These are phyloP conservation scores for Neurospora intermedia DNA, from an alignment of 495 filamentous ascomycete species.

Conservation along the genomic window DNA sequence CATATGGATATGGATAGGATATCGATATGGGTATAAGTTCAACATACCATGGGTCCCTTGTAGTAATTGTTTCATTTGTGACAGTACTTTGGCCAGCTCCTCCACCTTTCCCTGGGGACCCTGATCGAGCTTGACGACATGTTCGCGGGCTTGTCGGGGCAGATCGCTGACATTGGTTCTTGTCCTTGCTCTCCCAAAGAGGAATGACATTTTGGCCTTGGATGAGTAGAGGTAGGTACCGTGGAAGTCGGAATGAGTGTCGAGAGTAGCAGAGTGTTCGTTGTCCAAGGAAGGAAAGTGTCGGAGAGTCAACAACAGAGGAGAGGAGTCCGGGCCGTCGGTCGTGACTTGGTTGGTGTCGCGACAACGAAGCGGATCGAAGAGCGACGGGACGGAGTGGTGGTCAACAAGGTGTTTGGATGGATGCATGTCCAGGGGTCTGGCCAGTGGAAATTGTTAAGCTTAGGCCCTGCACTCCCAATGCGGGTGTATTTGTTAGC, in stretches of 20 bases:
- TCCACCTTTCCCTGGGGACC: constrained; percentile 42
- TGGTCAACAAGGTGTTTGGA: not conserved
- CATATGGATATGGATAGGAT: not conserved
- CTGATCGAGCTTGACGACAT: constrained; percentile 41
- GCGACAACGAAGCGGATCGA: not conserved
- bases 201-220: constrained; percentile 63
- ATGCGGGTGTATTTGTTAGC: not conserved
- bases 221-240: not conserved
- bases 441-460: not conserved
- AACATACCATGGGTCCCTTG: constrained; percentile 68
- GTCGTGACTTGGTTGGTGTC: not conserved
- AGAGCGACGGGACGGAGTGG: not conserved
- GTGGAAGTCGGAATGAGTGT: not conserved
- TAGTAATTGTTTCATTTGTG: constrained; percentile 72
- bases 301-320: not conserved
- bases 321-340: too few relatives aligned
- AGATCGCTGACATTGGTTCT: constrained; percentile 43
- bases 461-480: not conserved
- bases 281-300: not conserved
- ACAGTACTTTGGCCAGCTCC: constrained; percentile 57
- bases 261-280: not conserved
- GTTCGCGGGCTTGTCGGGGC: constrained; percentile 43
- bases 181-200: constrained; percentile 65
- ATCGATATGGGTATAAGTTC: not conserved
- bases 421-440: not conserved